A percentile compares a stretch with the other conserved stretches of the same genome.
Evolutionary conservation across 2,329 filamentous ascomycete species (phyloP).

Genomic region (Talaromyces albobiverticillius): DNA sequence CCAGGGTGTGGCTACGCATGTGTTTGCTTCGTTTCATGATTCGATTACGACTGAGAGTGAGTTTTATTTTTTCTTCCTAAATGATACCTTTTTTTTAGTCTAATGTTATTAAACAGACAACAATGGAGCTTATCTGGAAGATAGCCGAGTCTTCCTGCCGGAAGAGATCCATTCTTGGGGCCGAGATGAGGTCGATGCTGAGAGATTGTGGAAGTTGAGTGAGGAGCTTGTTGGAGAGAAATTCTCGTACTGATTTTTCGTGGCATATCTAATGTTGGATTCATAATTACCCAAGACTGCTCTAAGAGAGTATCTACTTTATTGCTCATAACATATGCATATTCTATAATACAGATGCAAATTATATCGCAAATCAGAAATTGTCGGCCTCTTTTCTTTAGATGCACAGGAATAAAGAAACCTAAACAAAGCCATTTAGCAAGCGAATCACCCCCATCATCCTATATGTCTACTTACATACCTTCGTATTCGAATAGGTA

Average conservation of each 20-base stretch:
- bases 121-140: constrained; percentile 8
- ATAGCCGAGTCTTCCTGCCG: constrained; percentile 3
- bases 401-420: too few species aligned
- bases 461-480: too few species aligned
- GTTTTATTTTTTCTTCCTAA: neutral
- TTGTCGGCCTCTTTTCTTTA: too few species aligned
- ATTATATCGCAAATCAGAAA: too few species aligned
- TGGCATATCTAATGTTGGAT: too few species aligned
- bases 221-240: constrained; percentile 21
- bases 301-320: too few species aligned
- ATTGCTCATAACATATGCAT: too few species aligned
- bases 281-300: too few species aligned
- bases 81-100: neutral
- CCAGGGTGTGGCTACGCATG: constrained; percentile 29
- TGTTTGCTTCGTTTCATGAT: constrained; percentile 27
- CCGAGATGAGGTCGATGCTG: constrained; percentile 7
- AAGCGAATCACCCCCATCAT: too few species aligned
- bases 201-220: constrained; percentile 18
- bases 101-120: neutral
- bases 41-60: constrained; percentile 2
- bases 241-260: constrained; percentile 8
- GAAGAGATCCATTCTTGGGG: constrained; percentile 8
- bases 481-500: too few species aligned
- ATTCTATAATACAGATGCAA: too few species aligned
- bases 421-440: too few species aligned